Evolutionary conservation across 2,329 filamentous ascomycete species (phyloP), one percentile per base, ranked within the genome.

Genomic region (Venturia asperata): DNA sequence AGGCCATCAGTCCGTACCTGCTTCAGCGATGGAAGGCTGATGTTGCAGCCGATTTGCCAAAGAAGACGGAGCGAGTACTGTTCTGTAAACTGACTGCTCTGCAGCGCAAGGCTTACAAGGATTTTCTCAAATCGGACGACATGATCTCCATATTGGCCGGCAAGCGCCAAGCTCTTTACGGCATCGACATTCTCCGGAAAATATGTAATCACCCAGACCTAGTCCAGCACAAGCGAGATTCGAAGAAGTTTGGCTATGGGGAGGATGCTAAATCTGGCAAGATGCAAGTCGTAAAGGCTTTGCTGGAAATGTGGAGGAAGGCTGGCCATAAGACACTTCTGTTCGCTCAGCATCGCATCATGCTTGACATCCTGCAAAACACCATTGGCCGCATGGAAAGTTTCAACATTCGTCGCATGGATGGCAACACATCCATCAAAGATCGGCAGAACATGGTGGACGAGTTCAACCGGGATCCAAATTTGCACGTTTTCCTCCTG

Each of bases 141-240:
- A 92, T 97, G 82, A 84, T 83, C n/a, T 86, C 88, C 0, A 96
- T 97, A 65, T 76, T 93, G 49, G 85, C 83, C 60, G 86, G 87
- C 47, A 88, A 85, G 67, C 84, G 88, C 4, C 89, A 96, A 71
- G 89, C 91, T 2, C 80, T 99, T 0, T 96, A 88, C 70, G 94
- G 93, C 9, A 91, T 99, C 68, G 92, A 97, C 70, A 89, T 92
- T 34, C 80, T 99, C 47, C 87, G 94, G 63, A 99, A 99, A 76
- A 93, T 99, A 64, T 97, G 93, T 79, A 99, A 99, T 68, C 95
- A 99, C 71, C 94, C 95, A 0, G 94, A 99, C 77, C 80, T 99
- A 1, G 79, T 89, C 1, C 87, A 94, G 70, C 90, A 87, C 70
- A 84, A 83, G 70, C 77, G 79, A 0, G 69, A 83, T 24, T 81